These are phyloP conservation scores for Juglanconis oblonga DNA, from an alignment of 2,329 filamentous ascomycete species.

Conservation along the genomic window DNA sequence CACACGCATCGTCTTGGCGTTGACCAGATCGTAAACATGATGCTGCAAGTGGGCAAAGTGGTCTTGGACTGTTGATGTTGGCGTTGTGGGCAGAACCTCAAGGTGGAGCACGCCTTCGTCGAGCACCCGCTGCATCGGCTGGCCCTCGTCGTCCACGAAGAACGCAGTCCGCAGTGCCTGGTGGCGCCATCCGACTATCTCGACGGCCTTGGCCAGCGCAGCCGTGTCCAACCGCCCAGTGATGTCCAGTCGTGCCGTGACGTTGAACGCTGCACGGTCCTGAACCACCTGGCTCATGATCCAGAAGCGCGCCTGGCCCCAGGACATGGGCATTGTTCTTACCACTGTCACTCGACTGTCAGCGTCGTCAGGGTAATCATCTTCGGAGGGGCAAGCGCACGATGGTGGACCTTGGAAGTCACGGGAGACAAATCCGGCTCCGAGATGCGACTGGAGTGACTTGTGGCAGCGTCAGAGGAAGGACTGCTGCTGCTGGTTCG, in stretches of 20 bases:
- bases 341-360: too few species aligned
- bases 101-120: constrained; percentile 6
- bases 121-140: constrained; percentile 1
- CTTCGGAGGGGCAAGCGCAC: too few species aligned
- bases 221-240: constrained; percentile 29
- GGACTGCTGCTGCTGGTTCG: too few species aligned
- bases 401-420: too few species aligned
- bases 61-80: constrained; percentile 14
- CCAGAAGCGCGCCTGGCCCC: constrained; percentile 38
- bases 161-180: constrained; percentile 32
- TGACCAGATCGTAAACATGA: constrained; percentile 37
- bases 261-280: constrained; percentile 38
- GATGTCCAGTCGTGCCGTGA: constrained; percentile 29
- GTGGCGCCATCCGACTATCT: constrained; percentile 27
- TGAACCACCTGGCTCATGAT: constrained; percentile 30
- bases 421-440: too few species aligned
- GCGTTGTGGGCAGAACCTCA: neutral
- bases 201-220: constrained; percentile 31
- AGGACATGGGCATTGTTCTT: constrained; percentile 36
- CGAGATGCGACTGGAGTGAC: too few species aligned
- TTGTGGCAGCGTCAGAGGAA: too few species aligned
- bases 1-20: constrained; percentile 31
- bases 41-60: too few species aligned
- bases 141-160: constrained; percentile 23
- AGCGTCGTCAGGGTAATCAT: too few species aligned